Evolutionary conservation across 192 early-diverging fungal genomes (phyloP).

Genomic region (Borealophlyctis nickersoniae): DNA sequence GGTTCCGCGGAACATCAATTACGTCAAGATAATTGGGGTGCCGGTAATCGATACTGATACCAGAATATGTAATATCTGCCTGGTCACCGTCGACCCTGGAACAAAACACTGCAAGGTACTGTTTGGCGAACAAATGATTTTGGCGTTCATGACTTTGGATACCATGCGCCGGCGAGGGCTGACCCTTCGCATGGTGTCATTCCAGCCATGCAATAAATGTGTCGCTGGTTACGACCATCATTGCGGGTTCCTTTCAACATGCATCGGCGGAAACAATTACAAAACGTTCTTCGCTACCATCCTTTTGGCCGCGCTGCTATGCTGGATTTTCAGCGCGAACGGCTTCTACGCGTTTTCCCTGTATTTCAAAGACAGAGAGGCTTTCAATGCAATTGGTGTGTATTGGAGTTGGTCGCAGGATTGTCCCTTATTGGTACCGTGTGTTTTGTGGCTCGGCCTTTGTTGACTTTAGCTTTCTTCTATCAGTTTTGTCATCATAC

Average conservation of each 20-base stretch:
- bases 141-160: conserved; percentile 6
- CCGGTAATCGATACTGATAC: conserved; percentile 49
- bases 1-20: conserved; percentile 40
- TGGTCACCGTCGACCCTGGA: conserved; percentile 32
- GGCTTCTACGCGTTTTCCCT: conserved; percentile 27
- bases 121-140: background rate
- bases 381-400: conserved; percentile 9
- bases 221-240: conserved; percentile 52
- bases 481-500: no score
- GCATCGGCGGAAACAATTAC: conserved; percentile 48
- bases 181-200: background rate
- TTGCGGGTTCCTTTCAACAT: conserved; percentile 45
- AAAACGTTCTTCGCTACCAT: conserved; percentile 31
- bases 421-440: no score
- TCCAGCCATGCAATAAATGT: conserved; percentile 51
- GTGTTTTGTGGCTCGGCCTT: no score
- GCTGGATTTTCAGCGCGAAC: conserved; percentile 9
- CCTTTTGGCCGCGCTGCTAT: conserved; percentile 15
- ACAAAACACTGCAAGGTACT: conserved; percentile 51
- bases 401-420: no score
- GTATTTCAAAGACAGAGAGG: conserved; percentile 30
- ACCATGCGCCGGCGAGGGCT: conserved; percentile 1
- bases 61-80: conserved; percentile 43
- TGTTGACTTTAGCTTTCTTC: no score
- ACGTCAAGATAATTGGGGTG: conserved; percentile 39